Evolutionary conservation across 495 filamentous ascomycete genomes (phyloP).

Genomic region (Aspergillus diversus): DNA sequence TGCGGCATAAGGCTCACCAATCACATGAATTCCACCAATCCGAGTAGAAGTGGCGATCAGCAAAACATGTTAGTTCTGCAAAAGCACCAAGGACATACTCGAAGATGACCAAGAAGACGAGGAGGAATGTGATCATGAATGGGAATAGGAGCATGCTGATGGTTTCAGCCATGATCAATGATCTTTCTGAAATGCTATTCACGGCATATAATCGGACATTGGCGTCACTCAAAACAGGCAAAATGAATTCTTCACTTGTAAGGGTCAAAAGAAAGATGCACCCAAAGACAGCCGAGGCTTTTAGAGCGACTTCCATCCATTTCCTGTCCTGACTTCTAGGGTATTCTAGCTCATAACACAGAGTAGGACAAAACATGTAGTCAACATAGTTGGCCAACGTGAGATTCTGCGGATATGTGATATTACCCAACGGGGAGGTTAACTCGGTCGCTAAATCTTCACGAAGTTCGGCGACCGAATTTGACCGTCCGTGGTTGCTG

Average conservation of each 20-base stretch:
- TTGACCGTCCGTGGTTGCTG: slow-evolving; percentile 39
- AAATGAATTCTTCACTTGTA: slow-evolving; percentile 92
- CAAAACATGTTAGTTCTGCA: slow-evolving; percentile 91
- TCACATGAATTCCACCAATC: slow-evolving; percentile 87
- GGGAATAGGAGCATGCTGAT: slow-evolving; percentile 93
- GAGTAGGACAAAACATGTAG: slow-evolving; percentile 88
- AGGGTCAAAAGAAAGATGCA: slow-evolving; percentile 94
- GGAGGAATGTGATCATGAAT: slow-evolving; percentile 94
- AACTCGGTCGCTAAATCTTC: slow-evolving; percentile 89
- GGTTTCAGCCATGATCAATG: slow-evolving; percentile 85
- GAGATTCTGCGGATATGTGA: slow-evolving; percentile 90
- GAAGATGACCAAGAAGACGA: slow-evolving; percentile 96
- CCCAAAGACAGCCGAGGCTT: slow-evolving; percentile 88
- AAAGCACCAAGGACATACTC: slow-evolving; percentile 95
- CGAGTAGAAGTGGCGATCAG: slow-evolving; percentile 92
- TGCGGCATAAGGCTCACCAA: slow-evolving; percentile 40
- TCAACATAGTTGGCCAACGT: slow-evolving; percentile 81
- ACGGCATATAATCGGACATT: slow-evolving; percentile 63
- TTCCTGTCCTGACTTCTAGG: slow-evolving; percentile 73
- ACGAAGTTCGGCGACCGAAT: slow-evolving; percentile 67
- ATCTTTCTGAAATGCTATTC: slow-evolving; percentile 62
- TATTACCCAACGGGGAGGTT: slow-evolving; percentile 82
- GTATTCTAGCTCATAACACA: slow-evolving; percentile 98
- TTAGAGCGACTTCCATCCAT: slow-evolving; percentile 83
- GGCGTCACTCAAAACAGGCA: slow-evolving; percentile 84